These are phyloP conservation scores for Fusarium sp. DNA, from an alignment of 2,329 filamentous ascomycete genomes.

Conservation along the genomic window DNA sequence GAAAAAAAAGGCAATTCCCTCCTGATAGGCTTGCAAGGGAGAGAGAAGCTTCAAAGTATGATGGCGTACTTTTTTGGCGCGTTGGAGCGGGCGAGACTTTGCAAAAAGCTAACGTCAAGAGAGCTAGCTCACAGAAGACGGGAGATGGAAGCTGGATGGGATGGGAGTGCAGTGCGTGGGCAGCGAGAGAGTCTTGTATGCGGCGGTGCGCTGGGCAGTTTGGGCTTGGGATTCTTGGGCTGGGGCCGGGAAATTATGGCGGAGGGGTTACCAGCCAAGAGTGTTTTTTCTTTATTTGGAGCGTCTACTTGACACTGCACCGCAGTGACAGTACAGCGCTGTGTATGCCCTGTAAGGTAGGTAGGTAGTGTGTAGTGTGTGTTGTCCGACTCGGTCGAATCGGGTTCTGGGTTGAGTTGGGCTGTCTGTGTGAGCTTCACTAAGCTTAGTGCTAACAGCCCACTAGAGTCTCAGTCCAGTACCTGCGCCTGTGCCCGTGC, in stretches of 20 bases:
- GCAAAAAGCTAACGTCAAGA: conserved; percentile 42
- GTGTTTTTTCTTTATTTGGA: conserved; percentile 46
- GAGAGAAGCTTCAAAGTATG: conserved; percentile 38
- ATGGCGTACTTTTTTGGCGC: conserved; percentile 37
- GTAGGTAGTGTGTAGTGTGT: conserved; percentile 17
- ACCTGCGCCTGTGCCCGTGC: conserved; percentile 29
- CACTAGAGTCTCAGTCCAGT: conserved; percentile 32
- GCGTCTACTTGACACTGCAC: conserved; percentile 37
- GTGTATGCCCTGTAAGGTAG: background rate
- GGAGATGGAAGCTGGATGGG: conserved; percentile 21
- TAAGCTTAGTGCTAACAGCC: conserved; percentile 32
- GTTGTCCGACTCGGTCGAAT: conserved; percentile 16
- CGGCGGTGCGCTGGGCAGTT: conserved; percentile 35
- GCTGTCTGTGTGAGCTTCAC: conserved; percentile 38
- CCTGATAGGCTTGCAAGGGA: conserved; percentile 35
- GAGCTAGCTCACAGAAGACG: conserved; percentile 37
- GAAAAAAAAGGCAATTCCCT: conserved; percentile 45
- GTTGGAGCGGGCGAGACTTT: conserved; percentile 41
- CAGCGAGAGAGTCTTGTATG: conserved; percentile 43
- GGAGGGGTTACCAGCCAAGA: conserved; percentile 46
- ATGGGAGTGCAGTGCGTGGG: conserved; percentile 21
- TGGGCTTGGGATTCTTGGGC: conserved; percentile 39
- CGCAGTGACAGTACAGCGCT: conserved; percentile 12
- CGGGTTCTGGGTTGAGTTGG: no score
- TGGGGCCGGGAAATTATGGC: conserved; percentile 50